Evolutionary conservation across 225 moss, liverwort and hornwort species (phyloP).

Genomic region (Climacium dendroides): DNA sequence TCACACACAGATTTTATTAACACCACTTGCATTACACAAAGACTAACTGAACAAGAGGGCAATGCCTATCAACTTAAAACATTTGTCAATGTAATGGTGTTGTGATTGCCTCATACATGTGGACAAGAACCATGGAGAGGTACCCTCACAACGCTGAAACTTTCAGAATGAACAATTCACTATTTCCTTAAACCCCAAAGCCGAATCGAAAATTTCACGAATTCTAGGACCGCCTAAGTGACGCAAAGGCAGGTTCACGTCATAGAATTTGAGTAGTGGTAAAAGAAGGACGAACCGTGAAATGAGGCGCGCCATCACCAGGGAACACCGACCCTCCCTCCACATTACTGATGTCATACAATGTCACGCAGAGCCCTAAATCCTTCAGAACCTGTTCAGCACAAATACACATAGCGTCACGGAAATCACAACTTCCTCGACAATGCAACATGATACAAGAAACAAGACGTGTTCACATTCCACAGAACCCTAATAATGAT

Average conservation of each 20-base stretch:
- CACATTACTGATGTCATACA: slow-evolving; percentile 47
- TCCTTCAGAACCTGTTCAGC: slow-evolving; percentile 34
- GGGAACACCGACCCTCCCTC: slow-evolving; percentile 78
- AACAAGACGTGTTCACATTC: neutral
- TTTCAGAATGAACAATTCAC: neutral
- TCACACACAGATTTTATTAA: neutral
- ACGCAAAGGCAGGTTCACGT: neutral
- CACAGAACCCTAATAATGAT: neutral
- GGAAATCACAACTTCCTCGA: neutral
- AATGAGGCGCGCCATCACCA: slow-evolving; percentile 89
- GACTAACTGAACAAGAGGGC: neutral
- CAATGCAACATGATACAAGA: neutral
- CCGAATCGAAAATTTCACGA: neutral
- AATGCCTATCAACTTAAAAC: neutral
- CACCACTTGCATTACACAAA: neutral
- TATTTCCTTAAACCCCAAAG: neutral
- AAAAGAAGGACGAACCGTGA: slow-evolving; percentile 31
- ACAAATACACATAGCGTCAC: neutral
- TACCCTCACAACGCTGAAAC: neutral
- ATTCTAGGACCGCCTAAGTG: neutral
- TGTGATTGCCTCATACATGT: neutral
- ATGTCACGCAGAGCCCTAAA: slow-evolving; percentile 75
- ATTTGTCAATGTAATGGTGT: neutral
- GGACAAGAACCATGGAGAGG: neutral
- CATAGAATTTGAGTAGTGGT: neutral